Conservation (phyloP, 768 basidiomycete genomes). For the Hebeloma cylindrosporum region DNA sequence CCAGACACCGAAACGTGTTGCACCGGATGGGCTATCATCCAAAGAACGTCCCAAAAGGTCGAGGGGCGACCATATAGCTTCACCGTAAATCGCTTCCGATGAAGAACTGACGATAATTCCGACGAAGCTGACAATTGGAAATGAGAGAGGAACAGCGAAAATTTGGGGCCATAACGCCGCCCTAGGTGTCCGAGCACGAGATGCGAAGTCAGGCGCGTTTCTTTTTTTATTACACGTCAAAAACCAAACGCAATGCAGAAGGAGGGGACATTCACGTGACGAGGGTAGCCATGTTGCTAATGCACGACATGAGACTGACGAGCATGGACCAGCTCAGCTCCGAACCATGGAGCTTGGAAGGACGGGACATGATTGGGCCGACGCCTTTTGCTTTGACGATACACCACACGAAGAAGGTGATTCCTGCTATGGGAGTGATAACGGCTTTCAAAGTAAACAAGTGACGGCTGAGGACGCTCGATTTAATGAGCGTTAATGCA, state of each 20-base stretch:
- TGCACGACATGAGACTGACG: slow-evolving; percentile 69
- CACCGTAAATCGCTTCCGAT: slow-evolving; percentile 71
- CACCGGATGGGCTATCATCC: slow-evolving; percentile 57
- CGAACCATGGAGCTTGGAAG: slow-evolving; percentile 61
- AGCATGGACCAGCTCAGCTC: slow-evolving; percentile 78
- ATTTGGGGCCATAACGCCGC: slow-evolving; percentile 68
- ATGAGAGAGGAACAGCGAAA: slow-evolving; percentile 68
- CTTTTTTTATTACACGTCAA: slow-evolving; percentile 33
- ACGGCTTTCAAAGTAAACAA: slow-evolving; percentile 80
- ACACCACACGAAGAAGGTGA: slow-evolving; percentile 76
- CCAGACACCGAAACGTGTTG: slow-evolving; percentile 73
- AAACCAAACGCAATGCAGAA: slow-evolving; percentile 1
- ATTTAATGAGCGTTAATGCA: slow-evolving; percentile 7
- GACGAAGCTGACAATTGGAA: slow-evolving; percentile 74
- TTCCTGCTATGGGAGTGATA: slow-evolving; percentile 67
- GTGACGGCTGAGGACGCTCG: slow-evolving; percentile 49
- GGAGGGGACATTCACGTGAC: slow-evolving; percentile 48
- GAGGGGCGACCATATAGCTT: slow-evolving; percentile 78
- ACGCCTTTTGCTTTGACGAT: slow-evolving; percentile 77
- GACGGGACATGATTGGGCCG: slow-evolving; percentile 70
- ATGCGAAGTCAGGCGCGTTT: slow-evolving; percentile 79
- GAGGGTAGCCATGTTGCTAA: slow-evolving; percentile 78
- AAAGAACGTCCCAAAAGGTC: slow-evolving; percentile 69
- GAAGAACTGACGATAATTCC: slow-evolving; percentile 83
- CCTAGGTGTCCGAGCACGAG: slow-evolving; percentile 52